phyloP scores from a whole-genome alignment of 495 filamentous ascomycete genomes.

The Pseudoneurospora amorphoporcata region DNA sequence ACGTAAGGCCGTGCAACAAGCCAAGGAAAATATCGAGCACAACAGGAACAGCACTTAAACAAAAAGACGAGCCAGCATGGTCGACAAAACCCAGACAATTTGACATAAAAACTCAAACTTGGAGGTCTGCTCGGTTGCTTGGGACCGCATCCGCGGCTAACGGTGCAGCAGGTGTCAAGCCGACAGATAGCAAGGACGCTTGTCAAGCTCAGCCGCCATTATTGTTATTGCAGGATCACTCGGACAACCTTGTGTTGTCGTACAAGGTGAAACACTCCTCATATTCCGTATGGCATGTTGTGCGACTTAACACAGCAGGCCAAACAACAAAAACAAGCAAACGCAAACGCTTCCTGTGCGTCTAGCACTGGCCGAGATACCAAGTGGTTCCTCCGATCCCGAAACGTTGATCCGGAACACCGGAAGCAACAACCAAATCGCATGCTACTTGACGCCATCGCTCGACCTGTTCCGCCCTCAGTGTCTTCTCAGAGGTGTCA shows the following conservation, averaged over 20 bases:
- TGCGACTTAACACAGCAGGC: neutral
- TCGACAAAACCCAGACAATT: neutral
- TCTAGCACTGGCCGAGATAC: neutral
- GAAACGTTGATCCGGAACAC: neutral
- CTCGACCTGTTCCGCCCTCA: neutral
- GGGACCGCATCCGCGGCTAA: neutral
- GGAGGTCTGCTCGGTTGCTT: neutral
- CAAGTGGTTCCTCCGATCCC: neutral
- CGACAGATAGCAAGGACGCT: neutral
- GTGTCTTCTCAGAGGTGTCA: neutral
- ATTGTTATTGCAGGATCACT: neutral
- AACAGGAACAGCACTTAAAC: neutral
- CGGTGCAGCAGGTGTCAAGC: neutral
- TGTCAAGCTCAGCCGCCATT: neutral
- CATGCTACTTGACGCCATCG: neutral
- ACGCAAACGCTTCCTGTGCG: neutral
- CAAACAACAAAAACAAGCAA: neutral
- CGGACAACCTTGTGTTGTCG: neutral
- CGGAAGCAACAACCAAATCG: neutral
- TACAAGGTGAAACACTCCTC: neutral
- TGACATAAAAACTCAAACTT: neutral
- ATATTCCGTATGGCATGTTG: neutral
- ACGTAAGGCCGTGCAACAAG: neutral
- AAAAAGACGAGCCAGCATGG: neutral
- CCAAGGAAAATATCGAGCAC: neutral